Conservation (phyloP, 2,329 filamentous ascomycete species). For the Xylaria sp. region DNA sequence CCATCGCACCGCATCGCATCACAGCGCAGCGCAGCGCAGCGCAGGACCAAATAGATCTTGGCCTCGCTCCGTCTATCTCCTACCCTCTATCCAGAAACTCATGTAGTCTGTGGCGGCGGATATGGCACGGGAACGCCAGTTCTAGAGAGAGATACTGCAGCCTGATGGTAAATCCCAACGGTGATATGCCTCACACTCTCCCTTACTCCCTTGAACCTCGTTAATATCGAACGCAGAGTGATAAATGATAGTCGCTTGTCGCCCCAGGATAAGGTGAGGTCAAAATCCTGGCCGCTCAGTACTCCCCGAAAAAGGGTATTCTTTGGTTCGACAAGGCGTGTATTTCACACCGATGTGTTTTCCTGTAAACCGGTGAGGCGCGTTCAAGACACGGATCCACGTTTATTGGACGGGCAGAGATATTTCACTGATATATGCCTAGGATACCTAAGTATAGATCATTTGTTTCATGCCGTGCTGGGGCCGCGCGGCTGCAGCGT, state of each 20-base stretch:
- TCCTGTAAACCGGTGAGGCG: slow-evolving; percentile 15
- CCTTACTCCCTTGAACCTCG: not conserved
- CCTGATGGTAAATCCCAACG: not conserved
- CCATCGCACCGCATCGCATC: slow-evolving; percentile 6
- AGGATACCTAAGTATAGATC: slow-evolving; percentile 10
- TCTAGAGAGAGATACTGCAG: not conserved
- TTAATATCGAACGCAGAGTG: not conserved
- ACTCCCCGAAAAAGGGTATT: slow-evolving; percentile 11
- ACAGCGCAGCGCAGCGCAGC: not conserved
- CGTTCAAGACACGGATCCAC: slow-evolving; percentile 10
- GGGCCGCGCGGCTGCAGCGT: slow-evolving; percentile 28
- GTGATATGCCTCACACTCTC: not conserved
- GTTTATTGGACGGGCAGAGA: slow-evolving; percentile 14
- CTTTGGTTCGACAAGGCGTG: slow-evolving; percentile 12
- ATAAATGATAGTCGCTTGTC: not conserved
- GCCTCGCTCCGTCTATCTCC: slow-evolving; percentile 4
- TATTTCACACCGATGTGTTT: slow-evolving; percentile 17
- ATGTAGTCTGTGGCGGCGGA: not conserved
- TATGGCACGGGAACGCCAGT: slow-evolving; percentile 8
- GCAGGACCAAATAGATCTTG: not conserved
- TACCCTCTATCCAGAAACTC: not conserved
- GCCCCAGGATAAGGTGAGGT: not conserved
- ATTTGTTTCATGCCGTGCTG: slow-evolving; percentile 22
- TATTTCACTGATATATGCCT: slow-evolving; percentile 24
- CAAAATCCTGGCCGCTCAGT: not conserved